These are phyloP conservation scores for Rhynchospora tenuis DNA, from an alignment of 176 grass and related monocot species.

Conservation along the genomic window DNA sequence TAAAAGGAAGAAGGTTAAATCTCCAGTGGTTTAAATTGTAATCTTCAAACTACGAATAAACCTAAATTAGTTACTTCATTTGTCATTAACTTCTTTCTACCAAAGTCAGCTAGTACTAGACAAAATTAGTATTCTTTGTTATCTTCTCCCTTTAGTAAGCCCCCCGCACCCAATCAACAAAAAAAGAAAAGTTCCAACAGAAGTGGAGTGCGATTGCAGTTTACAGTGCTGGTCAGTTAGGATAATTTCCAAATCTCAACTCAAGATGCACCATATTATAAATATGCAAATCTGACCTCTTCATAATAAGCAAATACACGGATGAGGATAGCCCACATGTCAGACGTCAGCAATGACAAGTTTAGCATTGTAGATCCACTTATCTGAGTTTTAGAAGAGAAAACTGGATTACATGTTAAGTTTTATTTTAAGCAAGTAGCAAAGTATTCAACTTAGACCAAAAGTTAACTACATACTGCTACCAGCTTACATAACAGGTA, in stretches of 20 bases:
- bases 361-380: conserved; percentile 73
- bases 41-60: background rate
- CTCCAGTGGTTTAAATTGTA: background rate
- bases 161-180: background rate
- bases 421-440: background rate
- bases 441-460: background rate
- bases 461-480: background rate
- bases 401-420: background rate
- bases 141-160: background rate
- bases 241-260: background rate
- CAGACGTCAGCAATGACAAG: conserved; percentile 56
- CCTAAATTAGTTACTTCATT: background rate
- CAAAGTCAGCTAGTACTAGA: background rate
- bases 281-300: conserved; percentile 28
- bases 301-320: conserved; percentile 54
- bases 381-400: conserved; percentile 32
- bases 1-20: background rate
- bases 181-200: background rate
- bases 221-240: background rate
- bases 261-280: background rate
- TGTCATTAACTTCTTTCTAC: background rate
- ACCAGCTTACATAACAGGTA: background rate
- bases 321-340: conserved; percentile 77
- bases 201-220: background rate
- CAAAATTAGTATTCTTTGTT: background rate